These are phyloP conservation scores for Arxiozyma heterogenica DNA, from an alignment of 1,139 yeast species.

Conservation along the genomic window DNA sequence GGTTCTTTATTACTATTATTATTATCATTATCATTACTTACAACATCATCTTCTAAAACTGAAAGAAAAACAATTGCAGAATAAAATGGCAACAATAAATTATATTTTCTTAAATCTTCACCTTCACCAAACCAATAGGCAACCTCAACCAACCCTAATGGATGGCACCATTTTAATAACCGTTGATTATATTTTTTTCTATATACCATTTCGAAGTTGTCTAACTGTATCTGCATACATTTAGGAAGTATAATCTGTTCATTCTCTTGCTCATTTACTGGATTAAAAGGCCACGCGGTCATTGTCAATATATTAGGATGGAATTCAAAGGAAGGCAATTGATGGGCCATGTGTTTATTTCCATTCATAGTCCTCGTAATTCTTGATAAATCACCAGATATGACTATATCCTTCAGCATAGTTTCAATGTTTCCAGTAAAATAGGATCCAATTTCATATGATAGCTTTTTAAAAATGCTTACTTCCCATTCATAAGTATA, in stretches of 20 bases:
- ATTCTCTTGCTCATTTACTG: slow-evolving; percentile 11
- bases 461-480: slow-evolving; percentile 56
- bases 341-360: not conserved
- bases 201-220: slow-evolving; percentile 43
- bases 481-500: slow-evolving; percentile 61
- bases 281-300: slow-evolving; percentile 30
- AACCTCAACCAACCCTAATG: slow-evolving; percentile 73
- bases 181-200: slow-evolving; percentile 62
- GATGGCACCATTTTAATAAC: slow-evolving; percentile 73
- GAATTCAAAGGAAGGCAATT: slow-evolving; percentile 27
- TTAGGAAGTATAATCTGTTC: slow-evolving; percentile 44
- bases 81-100: slow-evolving; percentile 69
- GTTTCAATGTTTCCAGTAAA: slow-evolving; percentile 76
- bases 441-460: slow-evolving; percentile 72
- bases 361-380: slow-evolving; percentile 1
- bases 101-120: slow-evolving; percentile 37
- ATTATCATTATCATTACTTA: slow-evolving; percentile 34
- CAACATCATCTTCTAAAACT: slow-evolving; percentile 37
- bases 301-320: slow-evolving; percentile 48
- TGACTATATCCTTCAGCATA: slow-evolving; percentile 77
- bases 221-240: slow-evolving; percentile 44
- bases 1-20: slow-evolving; percentile 10
- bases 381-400: slow-evolving; percentile 14
- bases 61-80: slow-evolving; percentile 70
- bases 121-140: slow-evolving; percentile 32